Base-by-base conservation (phyloP, 306 rosid genomes). In the Cucumis hystrix region DNA sequence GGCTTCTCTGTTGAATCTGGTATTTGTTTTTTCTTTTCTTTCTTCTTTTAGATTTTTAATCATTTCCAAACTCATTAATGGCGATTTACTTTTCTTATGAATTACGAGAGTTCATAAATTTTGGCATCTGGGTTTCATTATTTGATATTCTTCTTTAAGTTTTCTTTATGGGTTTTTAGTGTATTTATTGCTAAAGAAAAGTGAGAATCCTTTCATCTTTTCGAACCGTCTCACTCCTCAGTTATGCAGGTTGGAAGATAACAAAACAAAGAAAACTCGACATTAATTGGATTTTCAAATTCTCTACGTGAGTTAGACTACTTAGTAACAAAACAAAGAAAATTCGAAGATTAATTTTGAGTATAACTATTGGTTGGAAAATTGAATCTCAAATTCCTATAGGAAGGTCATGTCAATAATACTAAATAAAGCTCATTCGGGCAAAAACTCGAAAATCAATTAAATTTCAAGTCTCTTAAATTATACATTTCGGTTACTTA, bases 1-100 rank as follows among this genome's bases (percentile, higher is more conserved):
- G 23, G 85, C 97, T 83, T 89, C 97, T 84, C 84, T 95, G 52
- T 93, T 95, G 70, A 95, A 92, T 84, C 92, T 95, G 96, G 99
- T 95, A 82, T 4, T 76, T 39, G 1, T 43, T 43, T 8, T 7
- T 43, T 28, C 30, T 37, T 59, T 39, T 28, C 67, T 70, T 5
- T 6, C 33, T 47, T 39, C 30, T 60, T 20, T 0, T 28, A 20
- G 49, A 40, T 21, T 65, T 65, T 13, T 4, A 18, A 16, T 41
- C 9, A 20, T 72, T 72, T 51, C 21, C 6, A 25, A 47, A 30
- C 57, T 28, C 59, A 72, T 51, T 72, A 4, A 49, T 71, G 60
- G 43, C 9, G 15, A 47, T 45, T 45, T 41, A 43, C 57, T 6
- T 41, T 33, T 45, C n/a, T 23, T 41, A 7, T 70, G 57, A 23